A percentile compares a stretch with the other conserved stretches of the same genome.
These are phyloP conservation scores for Cercospora canescens DNA, from an alignment of 2,329 filamentous ascomycete genomes.

Conservation along the genomic window DNA sequence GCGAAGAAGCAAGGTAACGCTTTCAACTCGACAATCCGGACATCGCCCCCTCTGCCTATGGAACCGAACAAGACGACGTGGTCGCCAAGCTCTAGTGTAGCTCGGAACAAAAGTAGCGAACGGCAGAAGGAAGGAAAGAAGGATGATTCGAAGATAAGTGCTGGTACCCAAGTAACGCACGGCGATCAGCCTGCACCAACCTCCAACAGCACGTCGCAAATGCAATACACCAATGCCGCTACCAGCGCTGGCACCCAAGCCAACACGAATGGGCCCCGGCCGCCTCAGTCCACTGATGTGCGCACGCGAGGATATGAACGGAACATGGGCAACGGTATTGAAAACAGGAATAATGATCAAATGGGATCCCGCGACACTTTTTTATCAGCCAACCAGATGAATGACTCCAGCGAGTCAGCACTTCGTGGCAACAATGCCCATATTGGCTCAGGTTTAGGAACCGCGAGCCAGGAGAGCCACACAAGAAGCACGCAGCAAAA, in stretches of 20 bases:
- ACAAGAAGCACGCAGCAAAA: background rate
- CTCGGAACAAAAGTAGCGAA: background rate
- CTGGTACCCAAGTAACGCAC: background rate
- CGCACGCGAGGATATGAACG: too few relatives aligned
- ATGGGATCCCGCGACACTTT: too few relatives aligned
- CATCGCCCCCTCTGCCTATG: conserved; percentile 4
- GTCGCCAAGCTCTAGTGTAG: conserved; percentile 3
- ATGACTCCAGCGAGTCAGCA: too few relatives aligned
- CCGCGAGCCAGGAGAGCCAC: background rate
- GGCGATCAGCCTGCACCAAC: background rate
- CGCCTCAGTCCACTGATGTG: too few relatives aligned
- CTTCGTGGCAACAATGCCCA: too few relatives aligned
- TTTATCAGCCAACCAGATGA: too few relatives aligned
- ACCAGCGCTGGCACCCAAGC: too few relatives aligned
- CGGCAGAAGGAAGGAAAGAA: background rate
- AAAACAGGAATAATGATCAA: too few relatives aligned
- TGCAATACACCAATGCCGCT: background rate
- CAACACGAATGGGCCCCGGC: too few relatives aligned
- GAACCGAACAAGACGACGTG: conserved; percentile 10
- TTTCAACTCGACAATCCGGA: background rate
- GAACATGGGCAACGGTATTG: too few relatives aligned
- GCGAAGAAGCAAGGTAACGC: conserved; percentile 7
- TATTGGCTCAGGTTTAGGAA: too few relatives aligned
- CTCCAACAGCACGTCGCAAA: background rate
- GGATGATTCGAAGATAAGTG: background rate